A percentile compares a stretch with the other conserved stretches of the same genome.
phyloP scores from a whole-genome alignment of 257 asterid species.

The Cordia subcordata region DNA sequence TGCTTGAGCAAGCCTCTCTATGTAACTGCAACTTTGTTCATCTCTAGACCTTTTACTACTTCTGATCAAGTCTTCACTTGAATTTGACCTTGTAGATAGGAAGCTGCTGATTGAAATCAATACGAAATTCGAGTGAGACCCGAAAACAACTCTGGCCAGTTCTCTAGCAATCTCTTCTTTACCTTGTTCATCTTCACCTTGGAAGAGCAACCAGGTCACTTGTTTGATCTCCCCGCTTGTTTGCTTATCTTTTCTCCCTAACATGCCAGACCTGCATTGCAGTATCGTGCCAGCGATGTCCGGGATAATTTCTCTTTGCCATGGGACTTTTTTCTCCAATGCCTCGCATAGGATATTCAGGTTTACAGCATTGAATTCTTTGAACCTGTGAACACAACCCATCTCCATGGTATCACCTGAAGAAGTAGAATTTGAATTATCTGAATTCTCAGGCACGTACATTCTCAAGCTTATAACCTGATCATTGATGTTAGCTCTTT shows the following conservation, averaged over 20 bases:
- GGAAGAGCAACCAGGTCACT: conserved; percentile 74
- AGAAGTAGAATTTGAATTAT: conserved; percentile 35
- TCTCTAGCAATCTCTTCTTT: conserved; percentile 64
- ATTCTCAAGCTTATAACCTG: conserved; percentile 38
- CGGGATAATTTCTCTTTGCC: conserved; percentile 49
- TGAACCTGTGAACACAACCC: conserved; percentile 45
- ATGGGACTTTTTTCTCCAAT: conserved; percentile 58
- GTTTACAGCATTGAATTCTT: conserved; percentile 47
- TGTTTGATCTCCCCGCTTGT: conserved; percentile 27
- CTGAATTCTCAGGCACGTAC: conserved; percentile 10
- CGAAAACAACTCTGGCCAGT: conserved; percentile 66
- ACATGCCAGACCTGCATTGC: conserved; percentile 74
- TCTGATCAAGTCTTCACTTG: conserved; percentile 23
- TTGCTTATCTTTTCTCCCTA: conserved; percentile 24
- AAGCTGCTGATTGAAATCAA: conserved; percentile 45
- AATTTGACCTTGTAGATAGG: conserved; percentile 20
- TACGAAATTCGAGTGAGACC: conserved; percentile 43
- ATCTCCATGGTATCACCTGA: conserved; percentile 58
- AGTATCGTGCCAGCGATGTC: conserved; percentile 57
- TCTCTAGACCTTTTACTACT: conserved; percentile 54
- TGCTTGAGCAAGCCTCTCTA: conserved; percentile 41
- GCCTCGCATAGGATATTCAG: conserved; percentile 53
- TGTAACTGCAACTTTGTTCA: conserved; percentile 41
- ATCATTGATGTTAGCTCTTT: conserved; percentile 33
- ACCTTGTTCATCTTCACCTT: conserved; percentile 47